Conservation (phyloP, 148 eudicot genomes). For the Vaccinium vitisidaea region DNA sequence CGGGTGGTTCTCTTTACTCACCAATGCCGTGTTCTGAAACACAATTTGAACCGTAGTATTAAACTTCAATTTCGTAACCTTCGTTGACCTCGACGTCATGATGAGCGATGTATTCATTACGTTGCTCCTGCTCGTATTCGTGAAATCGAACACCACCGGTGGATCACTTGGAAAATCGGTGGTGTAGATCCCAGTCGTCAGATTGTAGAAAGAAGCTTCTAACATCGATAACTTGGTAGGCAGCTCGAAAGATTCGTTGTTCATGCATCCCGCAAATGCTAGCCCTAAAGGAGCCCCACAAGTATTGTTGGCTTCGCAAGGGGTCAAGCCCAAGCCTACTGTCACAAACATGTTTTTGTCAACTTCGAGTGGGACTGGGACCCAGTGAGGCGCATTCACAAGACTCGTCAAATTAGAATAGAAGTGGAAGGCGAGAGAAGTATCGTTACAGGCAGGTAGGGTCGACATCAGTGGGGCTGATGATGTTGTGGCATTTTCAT, state of each 20-base stretch:
- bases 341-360: constrained; percentile 66
- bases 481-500: constrained; percentile 15
- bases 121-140: constrained; percentile 29
- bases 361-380: constrained; percentile 29
- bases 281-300: constrained; percentile 48
- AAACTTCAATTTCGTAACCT: constrained; percentile 55
- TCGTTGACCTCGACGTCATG: constrained; percentile 46
- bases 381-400: constrained; percentile 47
- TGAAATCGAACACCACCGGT: constrained; percentile 51
- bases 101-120: constrained; percentile 25
- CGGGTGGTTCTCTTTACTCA: constrained; percentile 62
- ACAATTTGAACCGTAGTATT: constrained; percentile 64
- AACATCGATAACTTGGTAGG: constrained; percentile 46
- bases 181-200: constrained; percentile 47
- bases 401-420: constrained; percentile 47
- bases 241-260: constrained; percentile 47
- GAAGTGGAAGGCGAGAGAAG: constrained; percentile 53
- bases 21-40: constrained; percentile 53
- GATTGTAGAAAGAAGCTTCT: constrained; percentile 41
- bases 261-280: constrained; percentile 55
- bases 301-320: constrained; percentile 41
- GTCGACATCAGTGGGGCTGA: constrained; percentile 39
- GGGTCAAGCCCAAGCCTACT: constrained; percentile 45
- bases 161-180: constrained; percentile 54
- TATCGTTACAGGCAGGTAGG: constrained; percentile 59